Percentiles rank a stretch among this genome's conserved stretches.
phyloP scores from a whole-genome alignment of 1,284 basidiomycete genomes.

The Caloboletus firmus region DNA sequence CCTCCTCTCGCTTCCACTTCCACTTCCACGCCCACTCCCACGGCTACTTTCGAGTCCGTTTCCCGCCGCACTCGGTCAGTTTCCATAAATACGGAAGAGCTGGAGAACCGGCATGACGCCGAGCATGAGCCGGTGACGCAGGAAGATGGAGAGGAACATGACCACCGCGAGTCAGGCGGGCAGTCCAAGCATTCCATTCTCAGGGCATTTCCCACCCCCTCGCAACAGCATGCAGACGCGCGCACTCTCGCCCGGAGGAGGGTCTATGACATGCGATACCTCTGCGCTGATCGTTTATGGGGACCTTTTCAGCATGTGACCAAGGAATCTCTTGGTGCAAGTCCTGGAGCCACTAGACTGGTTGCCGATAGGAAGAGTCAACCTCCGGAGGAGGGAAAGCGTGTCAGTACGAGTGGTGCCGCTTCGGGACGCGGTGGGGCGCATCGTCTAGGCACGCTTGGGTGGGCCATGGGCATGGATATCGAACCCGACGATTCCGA shows the following conservation, averaged over 20 bases:
- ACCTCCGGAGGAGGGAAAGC: background rate
- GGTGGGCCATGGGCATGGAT: constrained; percentile 18
- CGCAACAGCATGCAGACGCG: constrained; percentile 35
- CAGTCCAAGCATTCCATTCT: background rate
- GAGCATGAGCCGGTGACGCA: background rate
- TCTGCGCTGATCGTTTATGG: constrained; percentile 43
- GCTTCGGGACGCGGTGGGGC: background rate
- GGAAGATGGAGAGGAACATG: background rate
- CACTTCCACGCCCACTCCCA: too few relatives aligned
- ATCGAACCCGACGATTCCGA: constrained; percentile 11
- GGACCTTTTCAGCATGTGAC: constrained; percentile 45
- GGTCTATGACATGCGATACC: constrained; percentile 50
- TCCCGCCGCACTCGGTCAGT: background rate
- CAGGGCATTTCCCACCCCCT: constrained; percentile 11
- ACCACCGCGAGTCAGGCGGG: background rate
- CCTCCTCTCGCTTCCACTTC: constrained; percentile 9
- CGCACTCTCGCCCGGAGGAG: constrained; percentile 43
- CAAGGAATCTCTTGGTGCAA: background rate
- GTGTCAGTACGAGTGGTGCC: background rate
- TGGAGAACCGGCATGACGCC: background rate
- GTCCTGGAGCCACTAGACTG: background rate
- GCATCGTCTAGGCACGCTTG: constrained; percentile 12
- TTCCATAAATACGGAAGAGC: background rate
- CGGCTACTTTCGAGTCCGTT: background rate
- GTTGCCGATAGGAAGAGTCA: background rate